Evolutionary conservation across 2,329 filamentous ascomycete species (phyloP).

Genomic region (Endocalyx cinctus): DNA sequence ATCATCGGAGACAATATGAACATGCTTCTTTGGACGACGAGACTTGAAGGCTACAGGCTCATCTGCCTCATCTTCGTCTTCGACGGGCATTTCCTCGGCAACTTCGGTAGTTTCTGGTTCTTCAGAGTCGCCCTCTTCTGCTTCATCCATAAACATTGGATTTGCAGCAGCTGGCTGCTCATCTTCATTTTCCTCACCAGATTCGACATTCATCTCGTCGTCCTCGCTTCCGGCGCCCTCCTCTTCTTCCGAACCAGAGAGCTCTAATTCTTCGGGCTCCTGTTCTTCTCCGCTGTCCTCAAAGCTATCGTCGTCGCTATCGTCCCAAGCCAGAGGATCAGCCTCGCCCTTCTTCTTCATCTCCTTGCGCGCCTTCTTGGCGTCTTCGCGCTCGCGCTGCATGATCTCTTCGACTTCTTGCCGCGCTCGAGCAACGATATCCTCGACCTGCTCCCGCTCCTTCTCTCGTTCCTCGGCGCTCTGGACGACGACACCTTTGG

Average conservation of each 20-base stretch:
- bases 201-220: conserved; percentile 35
- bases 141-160: conserved; percentile 31
- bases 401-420: conserved; percentile 76
- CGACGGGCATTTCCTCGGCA: conserved; percentile 28
- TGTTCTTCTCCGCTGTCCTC: conserved; percentile 40
- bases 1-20: conserved; percentile 58
- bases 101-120: conserved; percentile 16
- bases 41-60: conserved; percentile 35
- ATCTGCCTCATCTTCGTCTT: conserved; percentile 35
- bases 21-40: conserved; percentile 47
- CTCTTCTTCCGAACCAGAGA: conserved; percentile 33
- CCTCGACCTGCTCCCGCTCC: conserved; percentile 78
- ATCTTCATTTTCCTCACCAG: conserved; percentile 29
- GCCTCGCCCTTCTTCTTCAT: conserved; percentile 36
- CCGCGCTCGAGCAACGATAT: conserved; percentile 80
- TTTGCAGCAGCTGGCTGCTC: conserved; percentile 19
- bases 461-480: conserved; percentile 82
- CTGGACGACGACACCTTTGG: conserved; percentile 75
- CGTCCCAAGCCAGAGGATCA: conserved; percentile 52
- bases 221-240: conserved; percentile 34
- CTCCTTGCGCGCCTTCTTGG: conserved; percentile 57
- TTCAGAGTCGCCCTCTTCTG: conserved; percentile 33
- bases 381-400: conserved; percentile 68
- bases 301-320: conserved; percentile 43
- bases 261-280: conserved; percentile 29